Conservation (phyloP, 352 stramenopile genomes). For the Phytophthora colocasiae region DNA sequence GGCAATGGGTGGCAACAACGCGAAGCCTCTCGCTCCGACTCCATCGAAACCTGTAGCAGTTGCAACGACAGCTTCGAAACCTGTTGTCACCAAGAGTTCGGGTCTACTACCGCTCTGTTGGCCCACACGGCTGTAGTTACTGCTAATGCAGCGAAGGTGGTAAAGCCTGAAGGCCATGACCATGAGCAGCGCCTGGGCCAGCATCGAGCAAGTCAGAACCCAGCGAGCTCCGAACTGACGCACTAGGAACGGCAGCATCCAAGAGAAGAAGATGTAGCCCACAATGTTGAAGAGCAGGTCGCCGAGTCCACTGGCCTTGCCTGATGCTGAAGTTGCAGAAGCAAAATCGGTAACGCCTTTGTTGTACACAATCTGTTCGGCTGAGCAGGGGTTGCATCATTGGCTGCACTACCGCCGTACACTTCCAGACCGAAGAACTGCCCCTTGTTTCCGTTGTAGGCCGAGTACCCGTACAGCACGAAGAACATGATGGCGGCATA, state of each 20-base stretch:
- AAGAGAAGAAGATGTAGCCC: too few relatives aligned
- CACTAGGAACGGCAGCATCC: too few relatives aligned
- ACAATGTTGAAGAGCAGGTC: too few relatives aligned
- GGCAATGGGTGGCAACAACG: conserved; percentile 32
- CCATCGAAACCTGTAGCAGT: background rate
- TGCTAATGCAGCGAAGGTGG: conserved; percentile 15
- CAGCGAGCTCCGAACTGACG: too few relatives aligned
- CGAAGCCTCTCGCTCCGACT: background rate
- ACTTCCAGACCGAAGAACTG: too few relatives aligned
- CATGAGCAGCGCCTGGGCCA: too few relatives aligned
- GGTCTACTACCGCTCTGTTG: conserved; percentile 23
- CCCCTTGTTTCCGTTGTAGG: too few relatives aligned
- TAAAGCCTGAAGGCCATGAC: conserved; percentile 4
- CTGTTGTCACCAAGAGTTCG: conserved; percentile 2
- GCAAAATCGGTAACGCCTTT: conserved; percentile 28
- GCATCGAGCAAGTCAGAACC: too few relatives aligned
- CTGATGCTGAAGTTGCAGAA: too few relatives aligned
- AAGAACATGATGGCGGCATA: conserved; percentile 61
- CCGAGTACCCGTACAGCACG: conserved; percentile 61
- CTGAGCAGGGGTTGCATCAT: conserved; percentile 38
- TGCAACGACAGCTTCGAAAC: background rate
- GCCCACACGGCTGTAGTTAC: conserved; percentile 26
- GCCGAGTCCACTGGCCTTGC: too few relatives aligned
- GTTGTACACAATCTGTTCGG: conserved; percentile 49
- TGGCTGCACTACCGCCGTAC: conserved; percentile 40